Evolutionary conservation across 2,329 filamentous ascomycete genomes (phyloP), one percentile per base, ranked within the genome.

Genomic region (Albophoma yamanashiensis): DNA sequence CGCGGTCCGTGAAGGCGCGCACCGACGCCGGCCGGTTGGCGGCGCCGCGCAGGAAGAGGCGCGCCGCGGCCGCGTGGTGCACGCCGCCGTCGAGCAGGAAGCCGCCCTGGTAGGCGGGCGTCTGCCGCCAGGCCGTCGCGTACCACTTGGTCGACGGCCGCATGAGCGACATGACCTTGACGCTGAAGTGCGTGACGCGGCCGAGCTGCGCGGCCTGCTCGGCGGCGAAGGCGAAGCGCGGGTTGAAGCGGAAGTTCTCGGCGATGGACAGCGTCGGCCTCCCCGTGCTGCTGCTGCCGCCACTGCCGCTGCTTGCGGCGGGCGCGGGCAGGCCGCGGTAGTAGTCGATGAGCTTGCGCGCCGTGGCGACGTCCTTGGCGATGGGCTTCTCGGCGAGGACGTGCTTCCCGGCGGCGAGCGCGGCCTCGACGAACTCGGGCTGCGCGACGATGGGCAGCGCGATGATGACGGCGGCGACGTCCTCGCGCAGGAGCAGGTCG

Each of bases 71-170:
- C 8, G 86, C 76, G 62, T 83, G 86, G 71, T 92, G 89, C 34
- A 92, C 87, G 52, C 89, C 89, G 17, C 84, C 88, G 67, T 92
- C 89, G 2, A 92, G 81, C 59, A 92, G 71, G 69, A 91, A 92
- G 0, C 89, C 89, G 59, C 89, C 89, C 72, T 91, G 88, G 69
- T 90, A 83, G 58, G 82, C 78, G 1, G 89, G 89, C 59, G 75
- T 80, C 70, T 87, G 87, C 59, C 89, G 84, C 89, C 89, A 83
- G 34, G 74, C 64, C 3, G 81, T 84, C 56, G 78, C 75, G 64
- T 76, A 79, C 68, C 79, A 83, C 69, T 78, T 78, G 66, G 77
- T 69, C 58, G 68, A 67, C 60, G 64, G 56, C 47, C 67, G 60
- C 68, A 79, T 72, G 64, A 73, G 69, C 17, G 63, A 68, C 59